These are phyloP conservation scores for Phtheirospermum japonicum DNA, from an alignment of 257 asterid species.

Conservation along the genomic window DNA sequence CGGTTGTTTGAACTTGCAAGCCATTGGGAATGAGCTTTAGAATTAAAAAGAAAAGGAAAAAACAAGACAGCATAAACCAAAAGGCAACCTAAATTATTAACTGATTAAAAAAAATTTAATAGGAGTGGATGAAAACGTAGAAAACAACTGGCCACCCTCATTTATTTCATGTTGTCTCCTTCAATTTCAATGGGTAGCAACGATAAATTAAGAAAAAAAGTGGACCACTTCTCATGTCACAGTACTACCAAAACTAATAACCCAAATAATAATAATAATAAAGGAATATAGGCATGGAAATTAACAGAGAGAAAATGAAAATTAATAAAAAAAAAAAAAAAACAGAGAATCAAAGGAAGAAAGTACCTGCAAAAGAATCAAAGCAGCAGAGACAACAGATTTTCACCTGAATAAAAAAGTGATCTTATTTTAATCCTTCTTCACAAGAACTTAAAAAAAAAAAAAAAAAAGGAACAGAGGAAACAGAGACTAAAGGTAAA, in stretches of 20 bases:
- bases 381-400: neutral
- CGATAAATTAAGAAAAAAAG: too few relatives aligned
- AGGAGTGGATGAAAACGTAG: neutral
- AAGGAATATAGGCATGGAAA: too few relatives aligned
- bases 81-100: too few relatives aligned
- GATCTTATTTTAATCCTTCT: neutral
- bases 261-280: too few relatives aligned
- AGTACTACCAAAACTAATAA: neutral
- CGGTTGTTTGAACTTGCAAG: too few relatives aligned
- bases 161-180: too few relatives aligned
- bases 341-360: conserved; percentile 4
- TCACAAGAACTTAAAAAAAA: neutral
- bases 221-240: conserved; percentile 20
- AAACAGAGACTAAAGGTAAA: too few relatives aligned
- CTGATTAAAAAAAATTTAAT: too few relatives aligned
- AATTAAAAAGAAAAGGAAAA: neutral
- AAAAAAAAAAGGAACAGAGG: too few relatives aligned
- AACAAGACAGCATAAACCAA: neutral
- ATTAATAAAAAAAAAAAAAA: conserved; percentile 1
- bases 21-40: too few relatives aligned
- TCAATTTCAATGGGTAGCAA: too few relatives aligned
- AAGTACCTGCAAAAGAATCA: too few relatives aligned
- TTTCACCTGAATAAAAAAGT: neutral
- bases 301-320: neutral
- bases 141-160: neutral